These are phyloP conservation scores for Podaxis carcinomalis DNA, from an alignment of 768 basidiomycete species.

Conservation along the genomic window DNA sequence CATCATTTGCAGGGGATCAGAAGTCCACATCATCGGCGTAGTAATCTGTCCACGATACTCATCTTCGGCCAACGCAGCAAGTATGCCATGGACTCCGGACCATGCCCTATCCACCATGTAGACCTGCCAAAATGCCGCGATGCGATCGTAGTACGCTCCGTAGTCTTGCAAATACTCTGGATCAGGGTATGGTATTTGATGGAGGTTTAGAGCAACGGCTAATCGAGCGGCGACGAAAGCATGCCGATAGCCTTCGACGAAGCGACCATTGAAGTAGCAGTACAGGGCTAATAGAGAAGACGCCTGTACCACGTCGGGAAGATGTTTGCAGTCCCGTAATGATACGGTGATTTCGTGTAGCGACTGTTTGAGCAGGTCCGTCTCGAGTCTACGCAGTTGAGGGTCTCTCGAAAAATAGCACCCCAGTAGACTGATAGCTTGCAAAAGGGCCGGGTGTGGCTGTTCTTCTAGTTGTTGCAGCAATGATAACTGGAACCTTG, in stretches of 20 bases:
- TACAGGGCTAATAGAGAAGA: conserved; percentile 57
- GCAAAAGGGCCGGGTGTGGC: conserved; percentile 56
- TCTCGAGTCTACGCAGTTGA: conserved; percentile 37
- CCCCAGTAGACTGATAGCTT: conserved; percentile 58
- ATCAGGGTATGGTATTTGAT: conserved; percentile 39
- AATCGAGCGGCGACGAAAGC: conserved; percentile 58
- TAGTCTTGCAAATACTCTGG: conserved; percentile 16
- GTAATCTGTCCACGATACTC: conserved; percentile 43
- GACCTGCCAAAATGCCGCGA: conserved; percentile 58
- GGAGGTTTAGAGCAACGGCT: conserved; percentile 55
- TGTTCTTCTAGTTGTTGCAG: conserved; percentile 9
- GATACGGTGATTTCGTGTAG: conserved; percentile 48
- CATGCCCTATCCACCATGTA: conserved; percentile 60
- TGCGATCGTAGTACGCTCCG: conserved; percentile 28
- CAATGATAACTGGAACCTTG: conserved; percentile 28
- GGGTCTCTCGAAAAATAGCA: conserved; percentile 48
- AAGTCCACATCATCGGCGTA: conserved; percentile 39
- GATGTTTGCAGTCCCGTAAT: conserved; percentile 49
- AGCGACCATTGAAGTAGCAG: conserved; percentile 51
- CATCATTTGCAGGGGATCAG: conserved; percentile 28
- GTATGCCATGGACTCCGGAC: conserved; percentile 51
- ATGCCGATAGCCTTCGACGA: conserved; percentile 58
- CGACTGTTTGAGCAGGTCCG: conserved; percentile 43
- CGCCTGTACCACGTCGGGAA: conserved; percentile 57
- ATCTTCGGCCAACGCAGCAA: conserved; percentile 48